Evolutionary conservation across 495 filamentous ascomycete genomes (phyloP), one percentile per base, ranked within the genome.

Genomic region (Saxispiralis lemnorum): DNA sequence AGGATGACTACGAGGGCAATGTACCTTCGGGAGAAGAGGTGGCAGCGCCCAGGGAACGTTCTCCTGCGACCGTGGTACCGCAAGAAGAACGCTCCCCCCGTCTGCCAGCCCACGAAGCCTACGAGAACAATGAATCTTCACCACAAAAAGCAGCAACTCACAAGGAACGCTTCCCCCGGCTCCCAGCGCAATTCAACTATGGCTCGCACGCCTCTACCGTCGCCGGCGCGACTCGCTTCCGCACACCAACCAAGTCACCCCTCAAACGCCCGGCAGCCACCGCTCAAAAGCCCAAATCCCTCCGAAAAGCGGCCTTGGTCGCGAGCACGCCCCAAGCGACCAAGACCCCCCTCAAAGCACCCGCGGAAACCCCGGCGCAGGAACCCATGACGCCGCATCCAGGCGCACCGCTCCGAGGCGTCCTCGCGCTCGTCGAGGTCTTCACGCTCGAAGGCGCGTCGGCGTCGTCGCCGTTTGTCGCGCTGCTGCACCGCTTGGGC

Each of bases 371-470:
- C 1, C 50, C 50, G 2, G 35, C 7, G 6, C 42, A 53, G 31
- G 43, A 31, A 18, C 50, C 50, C 10, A 53, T 53, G 50, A 53
- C 50, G 9, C 50, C 50, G 24, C 50, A 53, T 28, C 46, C 50
- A 7, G 38, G 46, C 6, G 50, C 46, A 13, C 50, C 50, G 7
- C 50, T 53, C 15, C 9, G 39, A 11, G 42, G 36, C 6, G 50
- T 53, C 12, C 19, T 49, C 7, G 46, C 50, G 1, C 20, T 53
- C 58, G 83, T 93, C 9, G 88, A 97, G 62, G 84, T 95, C n/a
- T 78, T 87, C 53, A 89, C 83, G 2, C 80, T 72, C 30, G 84
- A 93, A 56, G 86, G 84, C 2, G 83, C 81, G 17, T 82, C 92
- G 58, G 84, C 84, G 13, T 86, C 79, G 46, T 71, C 73, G 13